Evolutionary conservation across 225 moss, liverwort and hornwort genomes (phyloP), one percentile per base, ranked within the genome.

Genomic region (Polytrichum commune): DNA sequence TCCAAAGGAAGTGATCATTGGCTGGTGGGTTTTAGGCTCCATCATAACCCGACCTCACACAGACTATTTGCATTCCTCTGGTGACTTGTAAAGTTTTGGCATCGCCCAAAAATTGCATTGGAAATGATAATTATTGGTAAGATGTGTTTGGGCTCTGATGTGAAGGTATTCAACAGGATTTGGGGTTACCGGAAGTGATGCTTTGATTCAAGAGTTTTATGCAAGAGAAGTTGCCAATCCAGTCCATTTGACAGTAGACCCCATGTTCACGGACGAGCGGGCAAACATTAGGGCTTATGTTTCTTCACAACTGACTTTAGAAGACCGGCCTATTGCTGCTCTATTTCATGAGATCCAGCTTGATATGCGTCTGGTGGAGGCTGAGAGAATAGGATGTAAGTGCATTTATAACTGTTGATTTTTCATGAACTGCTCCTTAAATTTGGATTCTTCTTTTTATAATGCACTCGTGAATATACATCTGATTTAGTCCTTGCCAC

Each of bases 291-390:
- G 95, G 86, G 98, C 93, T 19, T 98, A 91, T 32, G 94, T 98
- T 8, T 90, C 98, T 24, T 95, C 98, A 68, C 88, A 90, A 71
- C 81, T 98, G 32, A 93, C 93, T 70, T 93, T 98, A 67, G 93
- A 90, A 46, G 95, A 98, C 58, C 95, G 93, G 35, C 98, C 90
- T 71, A 84, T 98, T 18, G 98, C 95, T 20, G 91, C 98, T 20
- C 98, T 95, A 73, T 98, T 98, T 82, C 93, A 95, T 68, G 98
- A 98, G 68, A 90, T 98, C 76, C 98, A 98, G 74, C 86, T 98
- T 24, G 98, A 98, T 76, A 54, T 98, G 82, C 95, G 95, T 29
- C 90, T 98, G 80, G 78, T 95, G 32, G 98, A 98, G 85, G 98
- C 98, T 18, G 98, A 98, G 72, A 90, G 95, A 82, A 86, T 98